These are phyloP conservation scores for Chaetomium strumarium DNA, from an alignment of 2,329 filamentous ascomycete species.

Conservation along the genomic window DNA sequence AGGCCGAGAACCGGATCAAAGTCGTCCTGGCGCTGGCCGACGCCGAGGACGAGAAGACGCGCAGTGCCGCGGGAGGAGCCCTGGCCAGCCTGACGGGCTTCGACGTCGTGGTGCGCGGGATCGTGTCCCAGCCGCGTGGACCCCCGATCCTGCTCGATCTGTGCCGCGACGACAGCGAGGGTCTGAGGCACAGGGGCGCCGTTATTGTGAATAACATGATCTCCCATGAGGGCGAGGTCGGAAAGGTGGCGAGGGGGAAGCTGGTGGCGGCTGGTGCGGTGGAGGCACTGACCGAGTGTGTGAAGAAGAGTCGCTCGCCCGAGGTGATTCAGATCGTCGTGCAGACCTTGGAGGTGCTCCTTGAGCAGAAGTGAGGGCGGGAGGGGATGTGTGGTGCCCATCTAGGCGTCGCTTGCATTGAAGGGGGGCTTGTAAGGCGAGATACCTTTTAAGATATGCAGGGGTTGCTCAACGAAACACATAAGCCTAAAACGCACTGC, in stretches of 20 bases:
- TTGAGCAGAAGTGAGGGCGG: slow-evolving; percentile 28
- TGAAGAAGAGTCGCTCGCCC: slow-evolving; percentile 62
- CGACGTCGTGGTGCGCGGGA: slow-evolving; percentile 64
- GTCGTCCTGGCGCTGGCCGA: slow-evolving; percentile 84
- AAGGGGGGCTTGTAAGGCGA: too few relatives aligned
- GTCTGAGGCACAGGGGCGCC: slow-evolving; percentile 65
- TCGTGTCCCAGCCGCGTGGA: slow-evolving; percentile 66
- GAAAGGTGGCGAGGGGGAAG: slow-evolving; percentile 52
- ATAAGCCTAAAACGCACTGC: too few relatives aligned
- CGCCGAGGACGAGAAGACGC: slow-evolving; percentile 71
- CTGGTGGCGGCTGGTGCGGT: slow-evolving; percentile 59
- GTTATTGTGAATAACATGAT: slow-evolving; percentile 72
- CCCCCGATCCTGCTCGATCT: slow-evolving; percentile 73
- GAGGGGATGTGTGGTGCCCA: background rate
- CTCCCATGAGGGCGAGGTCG: slow-evolving; percentile 58
- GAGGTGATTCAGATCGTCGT: slow-evolving; percentile 67
- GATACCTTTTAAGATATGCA: too few relatives aligned
- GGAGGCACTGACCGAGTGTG: slow-evolving; percentile 61
- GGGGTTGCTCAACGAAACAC: too few relatives aligned
- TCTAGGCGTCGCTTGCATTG: too few relatives aligned
- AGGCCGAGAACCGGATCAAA: slow-evolving; percentile 69
- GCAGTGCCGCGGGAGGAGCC: slow-evolving; percentile 81
- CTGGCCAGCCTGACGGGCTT: slow-evolving; percentile 77
- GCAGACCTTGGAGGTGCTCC: slow-evolving; percentile 63
- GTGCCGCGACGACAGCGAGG: slow-evolving; percentile 66